Percentiles rank a stretch among this genome's conserved stretches.
These are phyloP conservation scores for Gyromitra esculenta DNA, from an alignment of 2,329 filamentous ascomycete genomes.

Conservation along the genomic window DNA sequence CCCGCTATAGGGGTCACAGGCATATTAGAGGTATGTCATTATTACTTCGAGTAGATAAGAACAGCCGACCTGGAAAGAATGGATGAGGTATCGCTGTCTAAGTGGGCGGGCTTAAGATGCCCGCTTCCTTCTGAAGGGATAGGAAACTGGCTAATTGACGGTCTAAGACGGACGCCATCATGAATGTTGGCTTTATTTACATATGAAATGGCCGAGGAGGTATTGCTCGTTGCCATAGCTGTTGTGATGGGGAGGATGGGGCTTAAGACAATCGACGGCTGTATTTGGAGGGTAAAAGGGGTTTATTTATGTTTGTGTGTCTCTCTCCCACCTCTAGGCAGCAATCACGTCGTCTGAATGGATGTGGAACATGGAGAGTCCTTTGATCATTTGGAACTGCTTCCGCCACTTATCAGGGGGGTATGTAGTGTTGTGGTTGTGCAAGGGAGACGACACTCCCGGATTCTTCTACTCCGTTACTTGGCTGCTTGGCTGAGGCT, in stretches of 20 bases:
- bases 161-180: constrained; percentile 8
- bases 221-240: constrained; percentile 22
- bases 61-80: constrained; percentile 45
- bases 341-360: neutral
- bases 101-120: constrained; percentile 32
- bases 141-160: constrained; percentile 12
- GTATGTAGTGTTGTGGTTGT: neutral
- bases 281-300: neutral
- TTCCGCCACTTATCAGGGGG: constrained; percentile 18
- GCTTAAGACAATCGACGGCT: neutral
- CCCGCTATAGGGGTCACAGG: constrained; percentile 67
- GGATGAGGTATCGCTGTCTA: constrained; percentile 42
- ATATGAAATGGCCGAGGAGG: constrained; percentile 10
- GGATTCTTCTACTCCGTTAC: neutral
- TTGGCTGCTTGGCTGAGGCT: constrained; percentile 13
- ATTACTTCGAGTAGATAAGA: neutral
- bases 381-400: neutral
- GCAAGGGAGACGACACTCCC: constrained; percentile 1
- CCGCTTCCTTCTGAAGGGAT: constrained; percentile 19
- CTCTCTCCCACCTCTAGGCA: neutral
- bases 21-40: constrained; percentile 6
- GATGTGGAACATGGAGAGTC: neutral
- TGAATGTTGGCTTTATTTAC: constrained; percentile 10
- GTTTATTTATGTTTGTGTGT: neutral
- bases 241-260: neutral